Base-by-base conservation (phyloP, 2,329 filamentous ascomycete species). In the Coniochaeta sp. region DNA sequence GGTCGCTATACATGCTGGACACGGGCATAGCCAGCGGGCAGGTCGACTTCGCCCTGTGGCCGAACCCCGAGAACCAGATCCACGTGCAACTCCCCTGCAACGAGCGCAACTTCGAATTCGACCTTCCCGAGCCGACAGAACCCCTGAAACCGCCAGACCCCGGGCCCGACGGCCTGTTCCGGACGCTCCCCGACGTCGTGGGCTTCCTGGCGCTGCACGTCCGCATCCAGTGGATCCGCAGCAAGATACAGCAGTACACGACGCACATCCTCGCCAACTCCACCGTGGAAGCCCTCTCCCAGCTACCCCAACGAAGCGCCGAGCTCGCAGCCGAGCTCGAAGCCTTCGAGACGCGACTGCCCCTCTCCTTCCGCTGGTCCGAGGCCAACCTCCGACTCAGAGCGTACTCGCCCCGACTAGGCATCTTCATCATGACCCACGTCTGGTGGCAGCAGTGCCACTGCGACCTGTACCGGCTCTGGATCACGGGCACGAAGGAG, bases 381-480 rank as follows among this genome's bases (percentile, higher is more conserved):
- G 81, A 84, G 62, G 79, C 75, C 62, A 84, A 83, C 33, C 72
- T 84, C 4, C 77, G 81, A 16, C 72, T 85, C 26, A 78, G 82
- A 6, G 80, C 81, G 2, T 85, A 84, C 64, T 85, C 82, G 1
- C 79, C 81, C 1, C 74, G 82, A 3, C 75, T 85, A 6, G 83
- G 81, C 62, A 80, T 82, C 47, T 85, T 82, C 61, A 73, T 84
- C 65, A 84, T 84, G 81, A 84, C 84, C 11, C 82, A 85, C 63
- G 74, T 85, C 9, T 82, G 79, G 80, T 84, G 81, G 81, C 75
- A 80, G 31, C 82, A 84, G 62, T 85, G 82, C 61, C 77, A 84
- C 64, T 81, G 81, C 63, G 82, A 85, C 65, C 72, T 85, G 2
- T 84, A 83, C 63, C 79, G 82, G 1, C 73, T 84, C 7, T 80